phyloP scores from a whole-genome alignment of 768 basidiomycete species.

The Pleurotus platypus region DNA sequence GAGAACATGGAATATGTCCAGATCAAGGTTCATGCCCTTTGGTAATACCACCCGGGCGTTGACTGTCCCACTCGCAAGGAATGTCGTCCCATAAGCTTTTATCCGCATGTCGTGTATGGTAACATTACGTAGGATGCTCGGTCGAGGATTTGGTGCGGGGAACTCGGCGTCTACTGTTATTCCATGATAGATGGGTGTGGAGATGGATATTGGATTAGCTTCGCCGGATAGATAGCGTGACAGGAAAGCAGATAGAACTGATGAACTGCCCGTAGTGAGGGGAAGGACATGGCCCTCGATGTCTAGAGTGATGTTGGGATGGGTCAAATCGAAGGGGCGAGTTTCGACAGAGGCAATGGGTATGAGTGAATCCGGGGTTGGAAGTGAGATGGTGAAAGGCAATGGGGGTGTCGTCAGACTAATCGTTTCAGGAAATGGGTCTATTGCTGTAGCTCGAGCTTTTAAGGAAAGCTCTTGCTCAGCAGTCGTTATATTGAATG shows the following conservation, averaged over 20 bases:
- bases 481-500: constrained; percentile 42
- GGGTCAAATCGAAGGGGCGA: constrained; percentile 54
- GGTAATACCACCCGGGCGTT: constrained; percentile 66
- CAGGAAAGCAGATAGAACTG: constrained; percentile 58
- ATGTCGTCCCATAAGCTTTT: constrained; percentile 24
- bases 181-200: constrained; percentile 49
- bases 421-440: constrained; percentile 52
- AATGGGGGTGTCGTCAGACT: constrained; percentile 50
- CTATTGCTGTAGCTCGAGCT: constrained; percentile 54
- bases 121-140: constrained; percentile 65
- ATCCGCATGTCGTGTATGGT: constrained; percentile 77
- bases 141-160: constrained; percentile 62
- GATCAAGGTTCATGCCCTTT: constrained; percentile 58
- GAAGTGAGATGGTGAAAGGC: constrained; percentile 61
- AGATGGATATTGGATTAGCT: constrained; percentile 55
- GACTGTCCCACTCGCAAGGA: constrained; percentile 71
- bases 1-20: constrained; percentile 61
- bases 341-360: constrained; percentile 55
- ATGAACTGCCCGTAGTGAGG: constrained; percentile 32
- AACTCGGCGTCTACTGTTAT: constrained; percentile 49
- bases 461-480: constrained; percentile 31
- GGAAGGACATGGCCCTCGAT: constrained; percentile 58
- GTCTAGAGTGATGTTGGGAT: constrained; percentile 62
- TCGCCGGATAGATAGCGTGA: constrained; percentile 58
- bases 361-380: constrained; percentile 24